Base-by-base conservation (phyloP, 2,329 filamentous ascomycete species). In the Stylonectria norvegica region DNA sequence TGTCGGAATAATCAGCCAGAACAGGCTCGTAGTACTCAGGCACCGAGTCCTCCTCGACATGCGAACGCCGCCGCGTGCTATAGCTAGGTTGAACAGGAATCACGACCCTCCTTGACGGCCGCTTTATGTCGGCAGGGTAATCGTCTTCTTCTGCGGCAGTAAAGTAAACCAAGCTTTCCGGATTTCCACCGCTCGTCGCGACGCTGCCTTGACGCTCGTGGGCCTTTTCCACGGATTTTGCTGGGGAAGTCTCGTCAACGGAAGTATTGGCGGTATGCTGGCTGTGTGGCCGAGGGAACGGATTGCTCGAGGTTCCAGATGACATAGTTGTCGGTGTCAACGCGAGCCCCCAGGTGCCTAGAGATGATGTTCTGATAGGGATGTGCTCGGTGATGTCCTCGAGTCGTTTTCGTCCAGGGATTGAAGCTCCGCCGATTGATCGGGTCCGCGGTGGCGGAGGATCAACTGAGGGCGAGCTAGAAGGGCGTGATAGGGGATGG, bases 211-310 rank as follows among this genome's bases (percentile, higher is more conserved):
- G 42, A 10, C 36, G 43, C n/a, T 47, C 46, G 7, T 47, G 42
- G 2, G 27, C 34, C 2, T 69, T 55, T 19, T 56, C 57, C 3
- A 57, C 49, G 4, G 51, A 52, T 1, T 46, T 39, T 0, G 36
- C 38, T 15, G 45, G 45, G 2, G 53, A 17, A 16, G 53, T 50
- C 4, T 42, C 43, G 41, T 74, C 70, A 20, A 75, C 54, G 0
- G 72, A 75, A 1, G 71, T 75, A 25, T 64, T 67, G 3, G 69
- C 63, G 0, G 71, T 73, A 33, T 73, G 70, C 5, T 64, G 64
- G 0, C 70, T 72, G 15, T 61, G 56, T 0, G 69, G 67, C 4
- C 64, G 53, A 1, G 52, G 56, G 25, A 67, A 69, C 1, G 56
- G 57, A 16, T 67, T 70, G 42, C 64, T 69, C 1, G 68, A 70